Base-by-base conservation (phyloP, 176 grass and related monocot genomes). In the Ensete ventricosum region DNA sequence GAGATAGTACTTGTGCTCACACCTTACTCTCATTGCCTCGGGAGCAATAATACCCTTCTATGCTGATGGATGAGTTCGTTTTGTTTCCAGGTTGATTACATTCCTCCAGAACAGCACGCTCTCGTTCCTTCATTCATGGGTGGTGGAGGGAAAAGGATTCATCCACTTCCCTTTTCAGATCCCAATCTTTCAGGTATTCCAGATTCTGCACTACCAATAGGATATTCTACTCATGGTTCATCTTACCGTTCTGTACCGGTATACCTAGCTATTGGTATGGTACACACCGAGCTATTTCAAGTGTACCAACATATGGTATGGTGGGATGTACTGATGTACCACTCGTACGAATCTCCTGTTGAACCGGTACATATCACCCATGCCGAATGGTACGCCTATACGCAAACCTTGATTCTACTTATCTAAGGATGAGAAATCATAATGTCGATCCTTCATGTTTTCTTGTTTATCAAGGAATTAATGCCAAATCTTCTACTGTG, bases 61-160 rank as follows among this genome's bases (percentile, higher is more conserved):
- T 50, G 10, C 75, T 64, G 6, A 77, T 64, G 58, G 8, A 23
- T 8, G 48, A 1, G 1, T 63, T 14, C 21, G 3, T 64, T 52
- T 50, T n/a, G 14, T 57, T 52, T 57, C 49, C 74, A 96, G 92
- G 84, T 92, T 52, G 92, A 96, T 66, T 89, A 96, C 72, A 96
- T 96, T 76, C 92, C 89, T 21, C 92, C 89, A 5, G 89, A 96
- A 80, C 89, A 96, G 92, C 92, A 96, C 82, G 92, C 92, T 19
- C 85, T 96, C 9, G 92, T 96, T 70, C 92, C 92, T 62, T 88
- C 92, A 43, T 96, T 86, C 82, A 91, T 87, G 84, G 82, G 92
- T 12, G 84, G 87, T 1, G 92, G 88, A 14, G 86, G 84, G n/a
- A 96, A 91, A 84, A 87, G 88, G 84, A 96, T 96, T 78, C 89